phyloP scores from a whole-genome alignment of 257 asterid species.

The Petunia secreta region DNA sequence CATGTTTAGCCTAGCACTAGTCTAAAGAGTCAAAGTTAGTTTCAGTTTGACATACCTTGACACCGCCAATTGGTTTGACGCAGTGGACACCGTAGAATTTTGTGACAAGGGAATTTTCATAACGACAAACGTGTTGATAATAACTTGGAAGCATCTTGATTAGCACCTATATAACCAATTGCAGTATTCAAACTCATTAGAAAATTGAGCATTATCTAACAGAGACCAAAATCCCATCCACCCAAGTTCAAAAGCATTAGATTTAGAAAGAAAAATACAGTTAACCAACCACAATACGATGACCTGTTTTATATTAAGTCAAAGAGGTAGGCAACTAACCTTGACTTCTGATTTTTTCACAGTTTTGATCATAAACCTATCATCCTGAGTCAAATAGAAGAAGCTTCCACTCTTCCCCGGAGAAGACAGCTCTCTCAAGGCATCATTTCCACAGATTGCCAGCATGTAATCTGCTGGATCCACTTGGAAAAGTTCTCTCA shows the following conservation, averaged over 20 bases:
- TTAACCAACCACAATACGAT: background rate
- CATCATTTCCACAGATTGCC: constrained; percentile 93
- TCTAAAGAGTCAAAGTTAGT: constrained; percentile 19
- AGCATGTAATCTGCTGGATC: constrained; percentile 99
- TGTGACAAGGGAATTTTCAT: constrained; percentile 87
- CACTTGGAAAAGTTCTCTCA: constrained; percentile 86
- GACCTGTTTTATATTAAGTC: constrained; percentile 24
- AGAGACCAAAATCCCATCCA: background rate
- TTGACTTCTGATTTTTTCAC: constrained; percentile 98
- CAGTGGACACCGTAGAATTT: constrained; percentile 97
- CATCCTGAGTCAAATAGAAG: constrained; percentile 94
- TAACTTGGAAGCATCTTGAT: constrained; percentile 95
- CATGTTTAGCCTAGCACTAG: background rate
- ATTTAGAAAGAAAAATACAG: constrained; percentile 1
- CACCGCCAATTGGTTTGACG: constrained; percentile 94
- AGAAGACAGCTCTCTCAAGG: constrained; percentile 93
- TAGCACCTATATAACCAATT: constrained; percentile 67
- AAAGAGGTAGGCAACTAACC: constrained; percentile 62
- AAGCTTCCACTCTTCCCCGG: constrained; percentile 99
- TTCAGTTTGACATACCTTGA: constrained; percentile 59
- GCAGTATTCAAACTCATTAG: constrained; percentile 28
- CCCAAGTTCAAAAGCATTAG: background rate
- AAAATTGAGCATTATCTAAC: background rate
- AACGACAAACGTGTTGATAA: constrained; percentile 69
- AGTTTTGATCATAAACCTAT: constrained; percentile 96